phyloP scores from a whole-genome alignment of 768 basidiomycete species.

The Pleurotus tuoliensis region DNA sequence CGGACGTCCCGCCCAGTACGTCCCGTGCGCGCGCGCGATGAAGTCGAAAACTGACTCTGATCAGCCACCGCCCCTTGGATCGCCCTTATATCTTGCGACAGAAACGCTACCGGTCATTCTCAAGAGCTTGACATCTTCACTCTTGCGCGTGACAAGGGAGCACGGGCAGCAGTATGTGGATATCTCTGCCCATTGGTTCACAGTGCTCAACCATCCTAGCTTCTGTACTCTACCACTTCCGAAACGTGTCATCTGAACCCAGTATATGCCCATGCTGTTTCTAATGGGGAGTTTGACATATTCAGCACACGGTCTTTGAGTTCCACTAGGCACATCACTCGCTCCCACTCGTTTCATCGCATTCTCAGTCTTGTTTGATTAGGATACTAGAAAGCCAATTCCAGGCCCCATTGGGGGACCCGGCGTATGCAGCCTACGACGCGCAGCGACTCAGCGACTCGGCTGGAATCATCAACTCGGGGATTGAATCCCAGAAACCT shows the following conservation, averaged over 20 bases:
- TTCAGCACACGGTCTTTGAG: constrained; percentile 66
- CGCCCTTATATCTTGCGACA: constrained; percentile 81
- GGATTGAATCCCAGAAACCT: constrained; percentile 38
- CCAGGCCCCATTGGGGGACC: constrained; percentile 20
- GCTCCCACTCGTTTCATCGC: too few relatives aligned
- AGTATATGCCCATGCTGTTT: constrained; percentile 60
- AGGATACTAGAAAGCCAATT: constrained; percentile 46
- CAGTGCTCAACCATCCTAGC: constrained; percentile 32
- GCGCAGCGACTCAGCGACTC: constrained; percentile 59
- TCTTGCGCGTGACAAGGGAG: constrained; percentile 72
- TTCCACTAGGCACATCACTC: constrained; percentile 35
- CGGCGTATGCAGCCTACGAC: constrained; percentile 50
- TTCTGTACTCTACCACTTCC: constrained; percentile 68
- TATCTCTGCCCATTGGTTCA: background rate
- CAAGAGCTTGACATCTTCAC: constrained; percentile 75
- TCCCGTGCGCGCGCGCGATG: constrained; percentile 5
- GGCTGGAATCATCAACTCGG: constrained; percentile 34
- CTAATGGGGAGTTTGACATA: constrained; percentile 72
- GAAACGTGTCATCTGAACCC: constrained; percentile 49
- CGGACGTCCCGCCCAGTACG: constrained; percentile 47
- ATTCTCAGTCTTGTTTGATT: too few relatives aligned
- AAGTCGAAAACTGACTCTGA: constrained; percentile 11
- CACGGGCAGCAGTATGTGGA: constrained; percentile 65
- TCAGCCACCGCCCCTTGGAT: constrained; percentile 84
- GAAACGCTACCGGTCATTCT: constrained; percentile 64